These are phyloP conservation scores for Talaromyces liani DNA, from an alignment of 495 filamentous ascomycete species.

Conservation along the genomic window DNA sequence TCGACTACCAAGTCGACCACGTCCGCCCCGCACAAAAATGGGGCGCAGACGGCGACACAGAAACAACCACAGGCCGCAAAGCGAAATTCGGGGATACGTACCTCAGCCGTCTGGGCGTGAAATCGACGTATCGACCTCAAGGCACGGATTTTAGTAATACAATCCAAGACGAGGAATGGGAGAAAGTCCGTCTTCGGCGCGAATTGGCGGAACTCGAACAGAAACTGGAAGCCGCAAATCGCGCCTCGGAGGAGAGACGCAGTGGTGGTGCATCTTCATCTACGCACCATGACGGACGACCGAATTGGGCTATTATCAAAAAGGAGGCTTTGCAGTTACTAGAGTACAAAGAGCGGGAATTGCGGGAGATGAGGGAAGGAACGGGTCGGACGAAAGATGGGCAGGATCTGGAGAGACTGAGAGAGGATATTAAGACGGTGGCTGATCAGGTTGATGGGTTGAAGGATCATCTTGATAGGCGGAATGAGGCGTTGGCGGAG, in stretches of 20 bases:
- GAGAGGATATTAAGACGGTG: conserved; percentile 41
- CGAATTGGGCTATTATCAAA: conserved; percentile 72
- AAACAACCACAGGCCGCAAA: conserved; percentile 76
- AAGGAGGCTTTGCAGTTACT: conserved; percentile 86
- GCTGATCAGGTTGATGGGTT: conserved; percentile 48
- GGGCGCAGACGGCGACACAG: conserved; percentile 60
- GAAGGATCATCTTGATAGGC: conserved; percentile 38
- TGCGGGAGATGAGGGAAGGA: conserved; percentile 39
- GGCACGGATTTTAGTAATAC: conserved; percentile 83
- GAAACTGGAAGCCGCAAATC: conserved; percentile 71
- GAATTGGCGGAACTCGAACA: conserved; percentile 82
- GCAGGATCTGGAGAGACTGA: conserved; percentile 30
- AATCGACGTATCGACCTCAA: conserved; percentile 56
- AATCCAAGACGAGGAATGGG: conserved; percentile 81
- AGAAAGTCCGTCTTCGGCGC: conserved; percentile 89
- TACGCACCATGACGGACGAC: conserved; percentile 44
- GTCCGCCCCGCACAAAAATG: conserved; percentile 55
- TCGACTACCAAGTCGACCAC: conserved; percentile 88
- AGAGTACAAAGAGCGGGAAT: conserved; percentile 43
- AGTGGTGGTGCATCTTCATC: conserved; percentile 28
- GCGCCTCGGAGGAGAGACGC: conserved; percentile 49
- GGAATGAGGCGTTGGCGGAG: conserved; percentile 35
- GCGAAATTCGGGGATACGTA: conserved; percentile 97
- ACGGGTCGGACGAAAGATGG: conserved; percentile 38
- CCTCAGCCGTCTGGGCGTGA: conserved; percentile 78